Evolutionary conservation across 2,329 filamentous ascomycete species (phyloP).

Genomic region (Davidsoniella virescens): DNA sequence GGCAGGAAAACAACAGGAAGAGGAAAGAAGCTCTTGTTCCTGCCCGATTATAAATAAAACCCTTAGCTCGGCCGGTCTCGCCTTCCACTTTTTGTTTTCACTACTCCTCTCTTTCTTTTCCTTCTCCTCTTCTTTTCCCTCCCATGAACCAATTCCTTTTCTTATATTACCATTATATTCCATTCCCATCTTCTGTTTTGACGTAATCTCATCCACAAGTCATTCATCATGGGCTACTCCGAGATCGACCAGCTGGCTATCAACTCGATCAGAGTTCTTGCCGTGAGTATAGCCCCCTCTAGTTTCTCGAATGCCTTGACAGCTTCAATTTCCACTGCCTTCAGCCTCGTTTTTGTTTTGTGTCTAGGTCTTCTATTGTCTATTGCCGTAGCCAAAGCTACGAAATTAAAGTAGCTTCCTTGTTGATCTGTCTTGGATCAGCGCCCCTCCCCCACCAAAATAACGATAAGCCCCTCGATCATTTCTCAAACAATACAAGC

Average conservation of each 20-base stretch:
- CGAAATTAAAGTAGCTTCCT: too few species aligned
- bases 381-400: too few species aligned
- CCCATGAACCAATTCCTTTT: conserved; percentile 12
- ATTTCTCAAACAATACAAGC: too few species aligned
- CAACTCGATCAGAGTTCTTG: conserved; percentile 94
- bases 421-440: too few species aligned
- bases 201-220: conserved; percentile 12
- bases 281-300: conserved; percentile 48
- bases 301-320: conserved; percentile 16
- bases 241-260: conserved; percentile 81
- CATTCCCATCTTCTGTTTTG: conserved; percentile 13
- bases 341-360: neutral
- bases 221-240: conserved; percentile 65
- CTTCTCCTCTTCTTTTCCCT: conserved; percentile 11
- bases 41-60: conserved; percentile 14
- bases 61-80: conserved; percentile 11
- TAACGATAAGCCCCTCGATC: too few species aligned
- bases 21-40: conserved; percentile 8
- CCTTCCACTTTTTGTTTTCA: conserved; percentile 13
- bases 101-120: conserved; percentile 10
- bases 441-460: too few species aligned
- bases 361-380: neutral
- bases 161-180: conserved; percentile 15
- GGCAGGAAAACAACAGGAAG: neutral
- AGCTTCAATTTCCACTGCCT: conserved; percentile 20